phyloP scores from a whole-genome alignment of 2,329 filamentous ascomycete genomes.

The Colletotrichum destructivum region DNA sequence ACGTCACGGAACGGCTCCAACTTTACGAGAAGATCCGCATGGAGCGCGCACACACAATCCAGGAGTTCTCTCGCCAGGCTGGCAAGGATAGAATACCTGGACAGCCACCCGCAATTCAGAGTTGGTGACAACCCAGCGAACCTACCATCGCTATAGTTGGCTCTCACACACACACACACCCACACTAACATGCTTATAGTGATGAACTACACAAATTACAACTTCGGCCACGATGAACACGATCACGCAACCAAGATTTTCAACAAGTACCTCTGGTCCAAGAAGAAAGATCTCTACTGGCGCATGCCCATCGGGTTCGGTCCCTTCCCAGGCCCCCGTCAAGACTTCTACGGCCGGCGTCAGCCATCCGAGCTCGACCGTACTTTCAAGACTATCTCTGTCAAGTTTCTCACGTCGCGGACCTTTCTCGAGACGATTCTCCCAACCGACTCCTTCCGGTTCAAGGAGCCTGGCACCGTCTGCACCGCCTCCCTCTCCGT shows the following conservation, averaged over 20 bases:
- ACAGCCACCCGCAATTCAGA: conserved; percentile 16
- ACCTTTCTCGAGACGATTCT: conserved; percentile 65
- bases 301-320: conserved; percentile 63
- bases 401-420: conserved; percentile 65
- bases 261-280: conserved; percentile 63
- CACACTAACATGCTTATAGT: conserved; percentile 45
- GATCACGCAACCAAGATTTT: conserved; percentile 67
- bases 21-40: conserved; percentile 73
- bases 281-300: conserved; percentile 56
- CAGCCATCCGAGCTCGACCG: conserved; percentile 46
- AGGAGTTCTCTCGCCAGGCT: conserved; percentile 68
- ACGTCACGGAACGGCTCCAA: conserved; percentile 69
- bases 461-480: conserved; percentile 59
- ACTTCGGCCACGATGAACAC: conserved; percentile 72
- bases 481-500: conserved; percentile 60
- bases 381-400: conserved; percentile 60
- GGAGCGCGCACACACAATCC: conserved; percentile 70
- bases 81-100: conserved; percentile 58
- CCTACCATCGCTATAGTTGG: background rate
- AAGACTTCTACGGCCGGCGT: conserved; percentile 33
- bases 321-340: conserved; percentile 58
- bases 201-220: conserved; percentile 62
- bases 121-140: conserved; percentile 1
- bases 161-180: too few species aligned
- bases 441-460: conserved; percentile 58